These are phyloP conservation scores for Dioscorea alata DNA, from an alignment of 106 monocot genomes.

Conservation along the genomic window DNA sequence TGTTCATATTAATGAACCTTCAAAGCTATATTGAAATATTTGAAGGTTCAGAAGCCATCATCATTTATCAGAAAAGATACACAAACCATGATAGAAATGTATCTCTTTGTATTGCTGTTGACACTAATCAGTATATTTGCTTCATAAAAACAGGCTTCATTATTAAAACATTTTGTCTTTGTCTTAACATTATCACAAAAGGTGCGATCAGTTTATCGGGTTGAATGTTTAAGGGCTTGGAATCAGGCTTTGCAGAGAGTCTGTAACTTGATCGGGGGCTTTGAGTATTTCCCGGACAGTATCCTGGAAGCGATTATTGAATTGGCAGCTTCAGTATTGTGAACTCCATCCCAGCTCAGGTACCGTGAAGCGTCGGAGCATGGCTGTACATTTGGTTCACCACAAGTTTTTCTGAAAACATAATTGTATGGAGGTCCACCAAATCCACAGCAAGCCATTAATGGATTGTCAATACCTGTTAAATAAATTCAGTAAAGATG, in stretches of 20 bases:
- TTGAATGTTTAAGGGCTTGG: too few relatives aligned
- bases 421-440: constrained; percentile 54
- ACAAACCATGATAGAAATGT: too few relatives aligned
- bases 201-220: too few relatives aligned
- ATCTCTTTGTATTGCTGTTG: too few relatives aligned
- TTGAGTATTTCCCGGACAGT: constrained; percentile 25
- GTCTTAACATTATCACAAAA: too few relatives aligned
- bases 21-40: too few relatives aligned
- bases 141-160: too few relatives aligned
- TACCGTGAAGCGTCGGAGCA: constrained; percentile 21
- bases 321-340: constrained; percentile 40
- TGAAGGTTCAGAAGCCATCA: too few relatives aligned
- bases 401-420: constrained; percentile 25
- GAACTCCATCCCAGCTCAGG: constrained; percentile 52
- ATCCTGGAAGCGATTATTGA: constrained; percentile 28
- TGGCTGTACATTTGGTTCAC: constrained; percentile 35
- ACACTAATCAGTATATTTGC: too few relatives aligned
- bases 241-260: constrained; percentile 11
- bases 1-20: too few relatives aligned
- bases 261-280: constrained; percentile 25
- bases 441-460: constrained; percentile 54
- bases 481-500: neutral
- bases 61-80: too few relatives aligned
- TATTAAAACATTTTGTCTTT: too few relatives aligned
- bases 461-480: constrained; percentile 28